Conservation (phyloP, 192 early-diverging fungal genomes). For the Coemansia sp. region DNA sequence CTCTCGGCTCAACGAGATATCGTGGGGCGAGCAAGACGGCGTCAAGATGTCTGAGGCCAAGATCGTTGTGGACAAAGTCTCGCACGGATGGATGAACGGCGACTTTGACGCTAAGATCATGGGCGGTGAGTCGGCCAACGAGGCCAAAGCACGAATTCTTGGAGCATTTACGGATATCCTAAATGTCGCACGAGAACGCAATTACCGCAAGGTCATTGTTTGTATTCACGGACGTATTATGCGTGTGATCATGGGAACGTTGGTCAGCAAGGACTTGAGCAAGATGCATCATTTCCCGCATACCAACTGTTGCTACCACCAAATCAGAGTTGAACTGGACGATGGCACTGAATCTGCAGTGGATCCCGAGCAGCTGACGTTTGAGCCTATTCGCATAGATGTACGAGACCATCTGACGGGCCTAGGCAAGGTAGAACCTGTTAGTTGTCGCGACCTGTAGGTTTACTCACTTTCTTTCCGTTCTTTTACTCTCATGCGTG, state of each 20-base stretch:
- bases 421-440: slow-evolving; percentile 1
- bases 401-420: slow-evolving; percentile 35
- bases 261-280: slow-evolving; percentile 38
- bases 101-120: slow-evolving; percentile 38
- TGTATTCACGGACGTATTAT: slow-evolving; percentile 48
- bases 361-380: slow-evolving; percentile 22
- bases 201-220: slow-evolving; percentile 21
- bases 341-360: not conserved
- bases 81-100: slow-evolving; percentile 23
- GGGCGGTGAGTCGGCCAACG: slow-evolving; percentile 45
- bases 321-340: slow-evolving; percentile 27
- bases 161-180: slow-evolving; percentile 32
- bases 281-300: slow-evolving; percentile 37
- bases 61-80: slow-evolving; percentile 10
- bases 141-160: slow-evolving; percentile 25
- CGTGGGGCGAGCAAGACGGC: slow-evolving; percentile 48
- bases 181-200: slow-evolving; percentile 3
- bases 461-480: not conserved
- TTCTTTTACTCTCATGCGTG: not conserved
- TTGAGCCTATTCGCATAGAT: slow-evolving; percentile 30
- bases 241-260: slow-evolving; percentile 43
- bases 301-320: slow-evolving; percentile 48
- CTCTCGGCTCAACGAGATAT: slow-evolving; percentile 44
- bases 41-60: slow-evolving; percentile 12
- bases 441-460: not conserved